A percentile compares a stretch with the other conserved stretches of the same genome.
Evolutionary conservation across 257 asterid species (phyloP).

Genomic region (Penstemon eatonii): DNA sequence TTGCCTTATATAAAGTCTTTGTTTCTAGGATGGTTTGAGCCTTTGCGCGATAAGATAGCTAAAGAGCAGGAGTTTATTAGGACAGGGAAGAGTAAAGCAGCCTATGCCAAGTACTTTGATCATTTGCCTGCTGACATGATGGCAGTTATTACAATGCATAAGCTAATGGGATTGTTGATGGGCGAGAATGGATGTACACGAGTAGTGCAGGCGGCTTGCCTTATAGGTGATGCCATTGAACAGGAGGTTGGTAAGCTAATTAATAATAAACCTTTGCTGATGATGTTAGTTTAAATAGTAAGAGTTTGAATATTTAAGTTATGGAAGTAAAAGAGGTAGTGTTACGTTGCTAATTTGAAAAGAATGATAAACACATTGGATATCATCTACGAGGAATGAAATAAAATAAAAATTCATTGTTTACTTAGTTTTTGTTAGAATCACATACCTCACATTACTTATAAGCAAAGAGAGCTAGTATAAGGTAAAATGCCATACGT

Average conservation of each 20-base stretch:
- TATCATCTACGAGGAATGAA: conserved; percentile 1
- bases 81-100: conserved; percentile 54
- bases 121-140: conserved; percentile 87
- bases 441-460: not conserved
- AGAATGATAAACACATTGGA: conserved; percentile 14
- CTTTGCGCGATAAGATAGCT: conserved; percentile 62
- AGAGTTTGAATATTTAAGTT: conserved; percentile 1
- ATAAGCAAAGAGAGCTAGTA: not conserved
- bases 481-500: not conserved
- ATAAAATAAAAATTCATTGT: not conserved
- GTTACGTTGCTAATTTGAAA: conserved; percentile 16
- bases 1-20: conserved; percentile 82
- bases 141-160: conserved; percentile 92
- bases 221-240: conserved; percentile 78
- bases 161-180: conserved; percentile 75
- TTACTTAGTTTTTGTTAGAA: not conserved
- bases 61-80: conserved; percentile 68
- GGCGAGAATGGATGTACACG: conserved; percentile 68
- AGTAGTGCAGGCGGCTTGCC: conserved; percentile 74
- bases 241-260: conserved; percentile 69
- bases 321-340: conserved; percentile 15
- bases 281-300: not conserved
- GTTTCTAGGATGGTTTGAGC: conserved; percentile 95
- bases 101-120: conserved; percentile 58
- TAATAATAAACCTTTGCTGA: not conserved